phyloP scores from a whole-genome alignment of 345 rosid species.

The Moringa oleifera region DNA sequence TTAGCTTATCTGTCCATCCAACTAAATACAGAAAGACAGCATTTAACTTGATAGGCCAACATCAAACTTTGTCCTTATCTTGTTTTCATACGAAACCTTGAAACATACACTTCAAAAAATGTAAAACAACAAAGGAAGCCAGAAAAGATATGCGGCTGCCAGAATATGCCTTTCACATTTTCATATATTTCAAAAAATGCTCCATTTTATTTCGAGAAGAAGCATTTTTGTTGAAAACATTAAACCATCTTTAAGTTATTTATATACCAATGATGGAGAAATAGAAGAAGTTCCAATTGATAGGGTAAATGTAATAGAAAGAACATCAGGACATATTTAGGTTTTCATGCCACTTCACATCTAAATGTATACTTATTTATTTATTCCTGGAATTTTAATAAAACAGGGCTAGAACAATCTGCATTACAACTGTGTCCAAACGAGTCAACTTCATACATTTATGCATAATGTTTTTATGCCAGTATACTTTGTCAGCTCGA shows the following conservation, averaged over 20 bases:
- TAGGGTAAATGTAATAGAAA: too few relatives aligned
- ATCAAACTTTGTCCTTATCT: background rate
- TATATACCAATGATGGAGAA: too few relatives aligned
- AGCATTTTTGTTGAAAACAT: too few relatives aligned
- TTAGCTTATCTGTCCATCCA: conserved; percentile 10
- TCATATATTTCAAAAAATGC: conserved; percentile 21
- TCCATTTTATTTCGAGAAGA: background rate
- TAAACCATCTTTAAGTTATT: too few relatives aligned
- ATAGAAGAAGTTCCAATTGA: too few relatives aligned
- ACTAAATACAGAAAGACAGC: background rate
- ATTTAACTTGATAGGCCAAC: background rate
- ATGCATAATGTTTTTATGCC: background rate
- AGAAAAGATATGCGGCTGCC: conserved; percentile 1
- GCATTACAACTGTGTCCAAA: background rate
- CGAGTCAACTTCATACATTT: background rate
- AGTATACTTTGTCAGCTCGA: background rate
- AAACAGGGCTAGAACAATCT: background rate
- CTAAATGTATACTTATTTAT: too few relatives aligned
- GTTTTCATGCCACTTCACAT: background rate
- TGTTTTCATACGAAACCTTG: background rate
- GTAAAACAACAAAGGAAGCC: background rate
- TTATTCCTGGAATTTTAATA: too few relatives aligned
- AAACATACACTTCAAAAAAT: too few relatives aligned
- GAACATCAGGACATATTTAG: too few relatives aligned
- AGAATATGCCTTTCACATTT: background rate